phyloP scores from a whole-genome alignment of 1,284 basidiomycete genomes.

The Tetrapyrgos nigripes region DNA sequence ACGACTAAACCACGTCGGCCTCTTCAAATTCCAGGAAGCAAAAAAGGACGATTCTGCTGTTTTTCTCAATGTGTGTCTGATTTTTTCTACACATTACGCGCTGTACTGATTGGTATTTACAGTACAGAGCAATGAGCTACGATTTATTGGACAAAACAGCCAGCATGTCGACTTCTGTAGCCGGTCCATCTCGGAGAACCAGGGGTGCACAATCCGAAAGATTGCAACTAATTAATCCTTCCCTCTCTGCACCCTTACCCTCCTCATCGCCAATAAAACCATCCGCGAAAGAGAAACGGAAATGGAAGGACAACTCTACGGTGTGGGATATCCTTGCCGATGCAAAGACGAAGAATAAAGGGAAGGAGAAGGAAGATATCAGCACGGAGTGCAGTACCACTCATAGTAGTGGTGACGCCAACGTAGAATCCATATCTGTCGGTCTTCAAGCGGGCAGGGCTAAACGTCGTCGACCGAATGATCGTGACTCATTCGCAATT shows the following conservation, averaged over 20 bases:
- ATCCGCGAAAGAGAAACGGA: slow-evolving; percentile 9
- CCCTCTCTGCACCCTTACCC: slow-evolving; percentile 13
- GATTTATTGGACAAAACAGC: slow-evolving; percentile 62
- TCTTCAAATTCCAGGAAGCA: slow-evolving; percentile 54
- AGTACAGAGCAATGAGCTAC: slow-evolving; percentile 68
- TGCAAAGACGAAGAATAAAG: slow-evolving; percentile 23
- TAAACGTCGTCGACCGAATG: background rate
- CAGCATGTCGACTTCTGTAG: slow-evolving; percentile 30
- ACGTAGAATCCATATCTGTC: slow-evolving; percentile 11
- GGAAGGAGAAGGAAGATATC: slow-evolving; percentile 19
- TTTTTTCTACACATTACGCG: slow-evolving; percentile 5
- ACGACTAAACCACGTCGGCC: background rate
- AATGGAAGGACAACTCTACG: slow-evolving; percentile 9
- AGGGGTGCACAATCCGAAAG: slow-evolving; percentile 65
- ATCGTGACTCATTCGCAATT: background rate
- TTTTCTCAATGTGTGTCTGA: slow-evolving; percentile 65
- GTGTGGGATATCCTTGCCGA: slow-evolving; percentile 31
- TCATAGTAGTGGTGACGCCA: background rate
- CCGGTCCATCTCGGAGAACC: slow-evolving; percentile 65
- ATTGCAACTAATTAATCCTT: slow-evolving; percentile 43
- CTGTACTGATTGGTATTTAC: slow-evolving; percentile 22
- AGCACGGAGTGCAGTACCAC: background rate
- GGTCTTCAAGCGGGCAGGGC: background rate
- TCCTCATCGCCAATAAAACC: slow-evolving; percentile 10
- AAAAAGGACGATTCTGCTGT: slow-evolving; percentile 78